Base-by-base conservation (phyloP, 768 basidiomycete species). In the Rhizopogon rudus region DNA sequence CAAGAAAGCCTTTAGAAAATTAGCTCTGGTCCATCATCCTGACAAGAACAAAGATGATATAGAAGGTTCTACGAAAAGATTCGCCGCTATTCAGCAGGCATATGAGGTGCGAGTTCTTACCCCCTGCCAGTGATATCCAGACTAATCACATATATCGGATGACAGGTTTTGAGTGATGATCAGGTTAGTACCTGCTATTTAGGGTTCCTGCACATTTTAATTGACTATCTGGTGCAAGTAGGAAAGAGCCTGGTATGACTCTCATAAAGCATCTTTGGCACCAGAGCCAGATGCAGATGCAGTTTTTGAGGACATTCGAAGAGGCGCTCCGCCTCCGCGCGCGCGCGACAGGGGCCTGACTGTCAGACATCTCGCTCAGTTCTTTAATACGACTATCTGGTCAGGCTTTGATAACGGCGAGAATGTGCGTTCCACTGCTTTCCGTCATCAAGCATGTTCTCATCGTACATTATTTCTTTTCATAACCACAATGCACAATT, bases 201-300 rank as follows among this genome's bases (percentile, higher is more conserved):
- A 54, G 54, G 35, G 1, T 39, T 33, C 16, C 52, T 22, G n/a
- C 9, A 14, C 5, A 9, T n/a, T 54, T 28, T 37, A 14, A 13
- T 35, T 37, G 14, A 49, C 14, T 49, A 8, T 49, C 5, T 44
- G 41, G 45, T 51, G 62, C 68, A 77, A 81, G 75, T 82, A 96
- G 90, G 96, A 98, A 78, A 79, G 97, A 62, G 94, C 97, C 43
- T 99, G 94, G 91, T 99, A 99, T 70, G 97, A 99, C 71, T 85
- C 85, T 5, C 96, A 98, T 68, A 85, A 87, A 55, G 84, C 88
- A 29, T 88, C 89, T 25, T 77, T 93, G 6, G 75, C 77, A 16
- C 88, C 89, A 3, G 88, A 90, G 63, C 83, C 91, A 41, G 95
- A 95, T 67, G 90, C 89, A 43, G 84, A 88, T 43, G 81, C 79